phyloP scores from a whole-genome alignment of 2,329 filamentous ascomycete genomes.

The Lasiodiplodia sp. region DNA sequence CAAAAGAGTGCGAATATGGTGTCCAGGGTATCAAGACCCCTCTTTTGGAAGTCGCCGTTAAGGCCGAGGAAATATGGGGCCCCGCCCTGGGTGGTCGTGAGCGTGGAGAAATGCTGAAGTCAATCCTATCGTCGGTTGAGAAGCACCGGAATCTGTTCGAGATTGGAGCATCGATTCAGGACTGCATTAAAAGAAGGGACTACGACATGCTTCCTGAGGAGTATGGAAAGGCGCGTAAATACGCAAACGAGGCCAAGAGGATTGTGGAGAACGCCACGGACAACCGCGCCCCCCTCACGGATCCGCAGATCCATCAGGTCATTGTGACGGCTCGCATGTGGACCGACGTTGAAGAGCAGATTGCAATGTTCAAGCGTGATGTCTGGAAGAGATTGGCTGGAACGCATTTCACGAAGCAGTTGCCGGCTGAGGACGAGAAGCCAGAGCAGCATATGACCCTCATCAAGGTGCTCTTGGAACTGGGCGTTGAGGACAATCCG shows the following conservation, averaged over 20 bases:
- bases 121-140: conserved; percentile 76
- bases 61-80: conserved; percentile 97
- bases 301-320: conserved; percentile 84
- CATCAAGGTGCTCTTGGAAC: conserved; percentile 85
- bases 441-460: conserved; percentile 90
- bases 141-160: conserved; percentile 84
- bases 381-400: conserved; percentile 82
- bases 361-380: conserved; percentile 86
- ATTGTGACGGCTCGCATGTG: conserved; percentile 92
- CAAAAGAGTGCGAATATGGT: conserved; percentile 75
- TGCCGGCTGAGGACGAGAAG: conserved; percentile 57
- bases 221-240: conserved; percentile 81
- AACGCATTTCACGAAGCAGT: conserved; percentile 63
- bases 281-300: conserved; percentile 66
- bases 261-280: conserved; percentile 66
- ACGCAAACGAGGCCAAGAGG: conserved; percentile 77
- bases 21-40: conserved; percentile 75
- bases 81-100: conserved; percentile 90
- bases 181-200: conserved; percentile 89
- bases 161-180: conserved; percentile 76
- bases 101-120: conserved; percentile 85
- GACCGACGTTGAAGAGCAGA: conserved; percentile 88
- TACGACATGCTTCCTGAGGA: conserved; percentile 88
- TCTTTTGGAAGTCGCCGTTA: conserved; percentile 86
- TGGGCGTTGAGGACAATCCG: conserved; percentile 94